Evolutionary conservation across 208 protist genomes (phyloP).

Genomic region (Leishmania mexicana): DNA sequence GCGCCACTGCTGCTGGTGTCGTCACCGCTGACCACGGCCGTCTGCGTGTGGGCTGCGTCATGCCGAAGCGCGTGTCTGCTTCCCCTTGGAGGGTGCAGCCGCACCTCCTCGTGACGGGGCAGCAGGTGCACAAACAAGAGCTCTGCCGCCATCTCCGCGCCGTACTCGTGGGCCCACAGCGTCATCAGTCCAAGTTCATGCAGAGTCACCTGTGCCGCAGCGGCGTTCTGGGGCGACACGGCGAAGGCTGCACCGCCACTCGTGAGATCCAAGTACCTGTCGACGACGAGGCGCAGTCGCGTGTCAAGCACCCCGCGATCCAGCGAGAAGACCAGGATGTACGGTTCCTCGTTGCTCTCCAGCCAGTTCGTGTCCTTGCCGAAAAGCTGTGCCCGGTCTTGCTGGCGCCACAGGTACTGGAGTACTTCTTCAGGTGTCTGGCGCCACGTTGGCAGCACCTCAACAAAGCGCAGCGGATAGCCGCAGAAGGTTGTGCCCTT

Average conservation of each 20-base stretch:
- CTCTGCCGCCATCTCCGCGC: slow-evolving; percentile 28
- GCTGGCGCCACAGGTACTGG: slow-evolving; percentile 4
- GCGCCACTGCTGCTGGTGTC: neutral
- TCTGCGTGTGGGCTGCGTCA: neutral
- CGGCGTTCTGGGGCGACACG: neutral
- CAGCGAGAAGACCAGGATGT: slow-evolving; percentile 32
- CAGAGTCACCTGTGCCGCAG: slow-evolving; percentile 29
- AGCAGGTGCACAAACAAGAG: slow-evolving; percentile 59
- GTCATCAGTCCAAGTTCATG: slow-evolving; percentile 33
- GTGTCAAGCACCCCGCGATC: slow-evolving; percentile 27
- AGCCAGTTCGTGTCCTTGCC: slow-evolving; percentile 4
- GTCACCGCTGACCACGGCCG: slow-evolving; percentile 8
- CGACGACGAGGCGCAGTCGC: slow-evolving; percentile 34
- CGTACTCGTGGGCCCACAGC: slow-evolving; percentile 76
- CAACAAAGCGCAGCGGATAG: slow-evolving; percentile 29
- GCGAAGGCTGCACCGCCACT: neutral
- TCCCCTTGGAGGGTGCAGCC: slow-evolving; percentile 17
- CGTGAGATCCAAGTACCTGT: slow-evolving; percentile 21
- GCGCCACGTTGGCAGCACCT: slow-evolving; percentile 32
- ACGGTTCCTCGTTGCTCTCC: slow-evolving; percentile 25
- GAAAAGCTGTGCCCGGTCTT: neutral
- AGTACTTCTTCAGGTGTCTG: slow-evolving; percentile 26
- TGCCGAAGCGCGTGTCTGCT: neutral
- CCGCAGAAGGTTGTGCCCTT: slow-evolving; percentile 9
- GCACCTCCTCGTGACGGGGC: slow-evolving; percentile 16